Percentiles rank a stretch among this genome's conserved stretches.
Evolutionary conservation across 768 basidiomycete genomes (phyloP).

Genomic region (Psilocybe tampanensis): DNA sequence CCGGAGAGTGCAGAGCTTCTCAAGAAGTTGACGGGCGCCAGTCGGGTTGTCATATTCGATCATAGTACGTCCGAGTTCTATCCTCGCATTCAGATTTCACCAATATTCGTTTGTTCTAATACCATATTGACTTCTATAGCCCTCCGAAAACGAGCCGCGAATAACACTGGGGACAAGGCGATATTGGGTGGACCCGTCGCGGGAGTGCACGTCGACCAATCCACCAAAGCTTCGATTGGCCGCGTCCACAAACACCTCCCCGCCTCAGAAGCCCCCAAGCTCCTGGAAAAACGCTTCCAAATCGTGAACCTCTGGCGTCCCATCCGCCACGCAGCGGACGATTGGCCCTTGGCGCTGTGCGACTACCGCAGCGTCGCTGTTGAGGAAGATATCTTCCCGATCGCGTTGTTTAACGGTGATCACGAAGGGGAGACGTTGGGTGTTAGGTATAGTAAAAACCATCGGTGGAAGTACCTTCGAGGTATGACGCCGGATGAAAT

Average conservation of each 20-base stretch:
- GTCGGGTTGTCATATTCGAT: no score
- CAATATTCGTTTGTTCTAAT: no score
- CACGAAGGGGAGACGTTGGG: slow-evolving; percentile 53
- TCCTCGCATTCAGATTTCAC: no score
- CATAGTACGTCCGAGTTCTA: no score
- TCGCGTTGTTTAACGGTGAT: slow-evolving; percentile 48
- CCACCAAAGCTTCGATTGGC: slow-evolving; percentile 39
- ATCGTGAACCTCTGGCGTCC: slow-evolving; percentile 67
- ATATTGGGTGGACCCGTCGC: slow-evolving; percentile 44
- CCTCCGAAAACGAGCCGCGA: no score
- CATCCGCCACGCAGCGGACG: slow-evolving; percentile 45
- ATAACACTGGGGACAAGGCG: slow-evolving; percentile 22
- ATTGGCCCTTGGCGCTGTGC: slow-evolving; percentile 54
- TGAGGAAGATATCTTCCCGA: slow-evolving; percentile 40
- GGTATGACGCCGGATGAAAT: slow-evolving; percentile 51
- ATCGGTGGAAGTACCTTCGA: slow-evolving; percentile 52
- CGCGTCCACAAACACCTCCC: slow-evolving; percentile 56
- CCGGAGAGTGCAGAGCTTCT: no score
- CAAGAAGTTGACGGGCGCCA: no score
- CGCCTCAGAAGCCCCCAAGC: slow-evolving; percentile 41
- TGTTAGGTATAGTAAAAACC: slow-evolving; percentile 47
- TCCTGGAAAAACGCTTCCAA: slow-evolving; percentile 52
- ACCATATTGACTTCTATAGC: no score
- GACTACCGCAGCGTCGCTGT: slow-evolving; percentile 51
- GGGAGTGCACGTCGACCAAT: slow-evolving; percentile 56